These are phyloP conservation scores for Trichoderma hamatum DNA, from an alignment of 2,329 filamentous ascomycete genomes.

Conservation along the genomic window DNA sequence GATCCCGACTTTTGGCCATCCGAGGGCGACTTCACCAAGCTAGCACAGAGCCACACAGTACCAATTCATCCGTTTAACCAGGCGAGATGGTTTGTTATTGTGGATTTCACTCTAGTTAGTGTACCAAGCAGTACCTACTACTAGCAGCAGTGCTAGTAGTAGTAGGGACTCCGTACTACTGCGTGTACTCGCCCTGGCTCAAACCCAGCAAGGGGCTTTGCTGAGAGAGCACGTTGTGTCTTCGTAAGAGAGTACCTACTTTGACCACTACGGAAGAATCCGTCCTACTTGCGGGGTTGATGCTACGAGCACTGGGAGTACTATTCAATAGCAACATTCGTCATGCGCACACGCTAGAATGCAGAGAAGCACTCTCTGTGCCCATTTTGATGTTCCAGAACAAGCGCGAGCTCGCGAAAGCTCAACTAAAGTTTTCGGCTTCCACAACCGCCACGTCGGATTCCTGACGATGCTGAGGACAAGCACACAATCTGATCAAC, in stretches of 20 bases:
- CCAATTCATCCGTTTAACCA: constrained; percentile 13
- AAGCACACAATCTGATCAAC: background rate
- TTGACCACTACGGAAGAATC: constrained; percentile 2
- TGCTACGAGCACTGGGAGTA: background rate
- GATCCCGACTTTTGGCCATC: constrained; percentile 15
- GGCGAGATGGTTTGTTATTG: constrained; percentile 11
- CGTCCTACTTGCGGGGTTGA: constrained; percentile 22
- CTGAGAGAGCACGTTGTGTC: background rate
- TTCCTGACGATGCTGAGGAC: background rate
- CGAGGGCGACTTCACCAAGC: constrained; percentile 5
- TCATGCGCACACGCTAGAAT: constrained; percentile 14
- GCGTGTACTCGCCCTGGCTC: background rate
- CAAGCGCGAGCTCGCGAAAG: background rate
- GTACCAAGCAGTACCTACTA: background rate
- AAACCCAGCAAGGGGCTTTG: background rate
- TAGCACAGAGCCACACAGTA: constrained; percentile 25
- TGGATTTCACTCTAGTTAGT: background rate
- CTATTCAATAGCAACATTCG: background rate
- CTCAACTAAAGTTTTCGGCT: background rate
- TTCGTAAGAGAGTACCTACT: background rate
- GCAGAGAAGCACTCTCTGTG: background rate
- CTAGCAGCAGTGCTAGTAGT: background rate
- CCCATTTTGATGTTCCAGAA: constrained; percentile 9
- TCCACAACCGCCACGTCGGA: background rate
- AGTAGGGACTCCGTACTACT: background rate